Evolutionary conservation across 805 yeast genomes (phyloP), one percentile per base, ranked within the genome.

Genomic region (Ogataea polymorpha): DNA sequence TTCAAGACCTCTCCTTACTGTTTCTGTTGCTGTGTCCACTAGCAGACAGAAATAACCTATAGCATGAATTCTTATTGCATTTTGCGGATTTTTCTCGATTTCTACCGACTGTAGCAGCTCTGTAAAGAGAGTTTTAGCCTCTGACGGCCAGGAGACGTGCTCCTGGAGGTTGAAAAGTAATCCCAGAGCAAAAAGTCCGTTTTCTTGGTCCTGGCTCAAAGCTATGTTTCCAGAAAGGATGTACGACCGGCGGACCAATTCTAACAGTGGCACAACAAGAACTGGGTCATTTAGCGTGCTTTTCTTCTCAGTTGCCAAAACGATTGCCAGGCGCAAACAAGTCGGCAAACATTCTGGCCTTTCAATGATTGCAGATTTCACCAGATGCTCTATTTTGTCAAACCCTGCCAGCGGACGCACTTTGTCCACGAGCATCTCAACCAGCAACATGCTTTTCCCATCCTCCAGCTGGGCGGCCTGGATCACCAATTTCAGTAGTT

Each of bases 11-110:
- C 26, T 14, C 1, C 23, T 16, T 9, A 45, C 16, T 14, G 40
- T 42, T 6, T 39, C 38, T 5, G n/a, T 23, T 36, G 27, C n/a
- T 27, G 21, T 5, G 14, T 47, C 45, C 15, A 50, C 12, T 10
- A 56, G 27, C n/a, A 59, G 41, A 33, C 62, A 54, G 26, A 54
- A 49, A 32, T 61, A 61, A 1, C 62, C 64, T 11, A 52, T 33
- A 14, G 57, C 47, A 35, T 58, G 62, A 11, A 47, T 31, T 29
- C 52, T 45, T 14, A 40, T 36, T 6, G 43, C 37, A n/a, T 43
- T 38, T 2, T 16, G n/a, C 2, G 28, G 3, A 12, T 41, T 39
- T n/a, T 25, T 11, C 20, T 45, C 54, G 13, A 39, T 14, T 16
- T 32, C 23, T 17, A 48, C n/a, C 7, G 31, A 15, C 8, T 35